Evolutionary conservation across 306 rosid genomes (phyloP).

Genomic region (Hippophae gyantsensis): DNA sequence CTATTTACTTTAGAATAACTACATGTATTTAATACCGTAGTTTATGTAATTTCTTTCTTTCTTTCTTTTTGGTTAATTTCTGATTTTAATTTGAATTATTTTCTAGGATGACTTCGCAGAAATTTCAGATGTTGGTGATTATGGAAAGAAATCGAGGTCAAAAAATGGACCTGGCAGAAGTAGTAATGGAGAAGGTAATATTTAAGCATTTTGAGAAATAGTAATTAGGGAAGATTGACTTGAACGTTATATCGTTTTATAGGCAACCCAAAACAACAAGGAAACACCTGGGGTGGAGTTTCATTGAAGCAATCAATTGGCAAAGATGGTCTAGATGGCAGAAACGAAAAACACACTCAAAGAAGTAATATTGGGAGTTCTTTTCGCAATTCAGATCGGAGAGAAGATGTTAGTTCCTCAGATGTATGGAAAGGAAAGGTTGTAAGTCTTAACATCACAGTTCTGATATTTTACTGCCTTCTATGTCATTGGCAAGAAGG

Average conservation of each 20-base stretch:
- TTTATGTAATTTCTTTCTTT: not conserved
- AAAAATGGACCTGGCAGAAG: slow-evolving; percentile 8
- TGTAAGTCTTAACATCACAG: slow-evolving; percentile 12
- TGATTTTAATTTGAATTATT: slow-evolving; percentile 14
- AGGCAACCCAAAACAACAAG: slow-evolving; percentile 31
- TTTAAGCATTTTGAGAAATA: not conserved
- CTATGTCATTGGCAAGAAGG: slow-evolving; percentile 7
- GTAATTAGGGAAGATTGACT: slow-evolving; percentile 9
- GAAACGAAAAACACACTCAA: slow-evolving; percentile 6
- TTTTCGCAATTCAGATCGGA: slow-evolving; percentile 7
- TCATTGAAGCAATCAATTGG: slow-evolving; percentile 23
- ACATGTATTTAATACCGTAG: not conserved
- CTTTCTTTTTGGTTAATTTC: not conserved
- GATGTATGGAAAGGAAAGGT: slow-evolving; percentile 47
- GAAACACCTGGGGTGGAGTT: slow-evolving; percentile 24
- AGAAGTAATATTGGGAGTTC: slow-evolving; percentile 7
- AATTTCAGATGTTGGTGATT: slow-evolving; percentile 32
- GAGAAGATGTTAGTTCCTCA: slow-evolving; percentile 21
- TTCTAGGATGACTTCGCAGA: slow-evolving; percentile 68
- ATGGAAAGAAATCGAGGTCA: slow-evolving; percentile 39
- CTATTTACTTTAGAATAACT: not conserved
- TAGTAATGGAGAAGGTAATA: slow-evolving; percentile 19
- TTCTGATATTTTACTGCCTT: slow-evolving; percentile 16
- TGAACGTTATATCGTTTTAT: slow-evolving; percentile 15
- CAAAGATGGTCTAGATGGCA: slow-evolving; percentile 10